Percentiles rank a stretch among this genome's conserved stretches.
Conservation (phyloP, 495 filamentous ascomycete genomes). For the Daldinia concentrica region DNA sequence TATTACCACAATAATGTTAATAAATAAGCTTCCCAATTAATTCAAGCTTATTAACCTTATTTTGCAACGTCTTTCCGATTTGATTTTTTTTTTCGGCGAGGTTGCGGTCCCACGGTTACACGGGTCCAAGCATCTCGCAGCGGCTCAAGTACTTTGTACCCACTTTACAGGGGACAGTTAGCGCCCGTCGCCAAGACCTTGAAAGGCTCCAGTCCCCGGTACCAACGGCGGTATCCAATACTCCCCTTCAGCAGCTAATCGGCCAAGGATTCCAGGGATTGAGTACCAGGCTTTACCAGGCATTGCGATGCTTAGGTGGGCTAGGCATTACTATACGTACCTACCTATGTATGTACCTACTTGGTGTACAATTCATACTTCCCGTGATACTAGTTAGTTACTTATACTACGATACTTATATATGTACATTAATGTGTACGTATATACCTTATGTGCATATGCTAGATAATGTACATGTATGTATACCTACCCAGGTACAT, state of each 20-base stretch:
- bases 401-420: neutral
- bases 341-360: neutral
- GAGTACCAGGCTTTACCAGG: slow-evolving; percentile 15
- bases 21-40: slow-evolving; percentile 42
- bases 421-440: neutral
- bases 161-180: slow-evolving; percentile 28
- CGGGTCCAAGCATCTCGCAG: slow-evolving; percentile 25
- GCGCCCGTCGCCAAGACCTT: slow-evolving; percentile 37
- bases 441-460: neutral
- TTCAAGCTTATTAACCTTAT: slow-evolving; percentile 45
- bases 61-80: slow-evolving; percentile 23
- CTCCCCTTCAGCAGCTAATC: slow-evolving; percentile 9
- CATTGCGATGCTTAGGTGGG: slow-evolving; percentile 3
- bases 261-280: slow-evolving; percentile 22
- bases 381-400: slow-evolving; percentile 3
- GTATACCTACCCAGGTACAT: neutral
- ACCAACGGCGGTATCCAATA: slow-evolving; percentile 29
- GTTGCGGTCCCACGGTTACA: slow-evolving; percentile 17
- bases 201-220: slow-evolving; percentile 33
- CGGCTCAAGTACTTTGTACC: slow-evolving; percentile 30
- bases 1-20: slow-evolving; percentile 39
- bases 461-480: neutral
- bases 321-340: neutral
- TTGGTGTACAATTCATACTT: neutral
- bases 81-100: slow-evolving; percentile 21